Percentiles rank a stretch among this genome's conserved stretches.
phyloP scores from a whole-genome alignment of 2,329 filamentous ascomycete species.

The Neonectria punicea region DNA sequence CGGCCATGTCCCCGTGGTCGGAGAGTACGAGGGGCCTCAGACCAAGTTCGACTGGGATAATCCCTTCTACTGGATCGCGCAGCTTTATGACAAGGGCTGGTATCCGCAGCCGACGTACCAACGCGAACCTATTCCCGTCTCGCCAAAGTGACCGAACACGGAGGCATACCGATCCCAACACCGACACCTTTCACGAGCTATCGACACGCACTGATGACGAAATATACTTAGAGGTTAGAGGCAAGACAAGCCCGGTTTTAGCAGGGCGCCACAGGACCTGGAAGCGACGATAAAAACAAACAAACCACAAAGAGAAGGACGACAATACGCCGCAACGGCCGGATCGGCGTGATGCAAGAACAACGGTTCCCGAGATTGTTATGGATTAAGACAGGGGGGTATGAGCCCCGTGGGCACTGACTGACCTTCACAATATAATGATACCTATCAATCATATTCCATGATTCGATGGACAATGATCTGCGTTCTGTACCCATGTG shows the following conservation, averaged over 20 bases:
- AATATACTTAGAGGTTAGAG: neutral
- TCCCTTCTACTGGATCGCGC: constrained; percentile 57
- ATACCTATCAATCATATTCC: neutral
- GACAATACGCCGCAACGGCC: neutral
- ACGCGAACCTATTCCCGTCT: constrained; percentile 31
- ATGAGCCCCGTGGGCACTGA: neutral
- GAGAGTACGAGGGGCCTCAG: constrained; percentile 40
- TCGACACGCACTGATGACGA: neutral
- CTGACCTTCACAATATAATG: neutral
- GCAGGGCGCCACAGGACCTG: neutral
- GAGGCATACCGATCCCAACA: neutral
- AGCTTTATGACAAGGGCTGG: constrained; percentile 59
- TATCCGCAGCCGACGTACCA: constrained; percentile 46
- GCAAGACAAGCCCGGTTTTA: neutral
- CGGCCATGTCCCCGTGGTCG: neutral
- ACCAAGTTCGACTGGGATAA: constrained; percentile 50
- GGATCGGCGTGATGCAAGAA: neutral
- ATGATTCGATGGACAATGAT: neutral
- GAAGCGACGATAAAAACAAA: neutral
- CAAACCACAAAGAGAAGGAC: neutral
- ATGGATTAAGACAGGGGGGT: neutral
- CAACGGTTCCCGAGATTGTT: neutral
- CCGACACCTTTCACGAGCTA: neutral
- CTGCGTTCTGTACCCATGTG: neutral
- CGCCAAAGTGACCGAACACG: neutral